phyloP scores from a whole-genome alignment of 2,329 filamentous ascomycete genomes.

The Phoma sp. region DNA sequence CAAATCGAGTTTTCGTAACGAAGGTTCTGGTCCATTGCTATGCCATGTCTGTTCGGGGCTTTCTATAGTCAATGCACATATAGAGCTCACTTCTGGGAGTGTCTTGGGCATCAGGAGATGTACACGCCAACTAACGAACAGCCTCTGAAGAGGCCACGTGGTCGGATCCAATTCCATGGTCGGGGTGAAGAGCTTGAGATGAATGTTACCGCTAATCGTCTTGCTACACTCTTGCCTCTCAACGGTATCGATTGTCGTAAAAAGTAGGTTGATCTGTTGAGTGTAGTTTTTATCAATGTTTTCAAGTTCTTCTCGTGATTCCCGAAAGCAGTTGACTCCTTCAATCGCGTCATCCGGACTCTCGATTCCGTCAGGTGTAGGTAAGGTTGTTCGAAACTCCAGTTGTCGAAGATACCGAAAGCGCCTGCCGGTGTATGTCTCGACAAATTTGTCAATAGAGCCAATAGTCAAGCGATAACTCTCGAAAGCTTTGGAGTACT shows the following conservation, averaged over 20 bases:
- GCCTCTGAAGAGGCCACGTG: not conserved
- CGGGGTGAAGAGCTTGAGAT: conserved; percentile 14
- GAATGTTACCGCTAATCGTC: not conserved
- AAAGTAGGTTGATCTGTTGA: conserved; percentile 16
- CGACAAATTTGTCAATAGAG: conserved; percentile 10
- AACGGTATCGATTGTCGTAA: not conserved
- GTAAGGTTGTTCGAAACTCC: conserved; percentile 2
- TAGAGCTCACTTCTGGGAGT: conserved; percentile 12
- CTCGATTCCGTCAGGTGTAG: not conserved
- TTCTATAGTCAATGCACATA: conserved; percentile 5
- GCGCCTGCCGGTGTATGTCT: conserved; percentile 11
- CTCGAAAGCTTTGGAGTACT: conserved; percentile 14
- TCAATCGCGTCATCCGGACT: not conserved
- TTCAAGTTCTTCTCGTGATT: conserved; percentile 10
- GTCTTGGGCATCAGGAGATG: conserved; percentile 16
- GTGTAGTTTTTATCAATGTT: conserved; percentile 18
- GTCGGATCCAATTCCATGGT: not conserved
- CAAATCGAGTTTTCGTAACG: conserved; percentile 17
- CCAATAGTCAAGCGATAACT: conserved; percentile 5
- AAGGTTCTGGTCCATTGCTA: not conserved
- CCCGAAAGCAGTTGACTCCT: conserved; percentile 7
- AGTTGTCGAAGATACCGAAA: conserved; percentile 13
- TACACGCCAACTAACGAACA: conserved; percentile 17
- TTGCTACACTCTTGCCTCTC: not conserved
- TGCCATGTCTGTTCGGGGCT: not conserved